Conservation (phyloP, 768 basidiomycete genomes). For the Boletus sensibilis region DNA sequence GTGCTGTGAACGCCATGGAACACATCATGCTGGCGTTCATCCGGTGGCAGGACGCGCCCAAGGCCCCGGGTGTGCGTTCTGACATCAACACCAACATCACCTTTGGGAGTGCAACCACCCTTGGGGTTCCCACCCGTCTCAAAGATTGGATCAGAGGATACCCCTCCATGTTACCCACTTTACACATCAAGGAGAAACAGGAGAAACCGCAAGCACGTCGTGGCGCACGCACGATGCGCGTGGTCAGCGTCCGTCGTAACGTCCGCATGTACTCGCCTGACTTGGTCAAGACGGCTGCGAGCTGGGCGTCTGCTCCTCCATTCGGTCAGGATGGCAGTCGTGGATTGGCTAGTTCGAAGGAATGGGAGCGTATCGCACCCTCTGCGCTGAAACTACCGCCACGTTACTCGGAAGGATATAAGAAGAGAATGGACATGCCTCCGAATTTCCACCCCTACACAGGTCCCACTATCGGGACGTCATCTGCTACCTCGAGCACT, state of each 20-base stretch:
- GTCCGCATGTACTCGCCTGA: slow-evolving; percentile 88
- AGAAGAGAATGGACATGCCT: slow-evolving; percentile 74
- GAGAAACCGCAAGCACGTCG: slow-evolving; percentile 63
- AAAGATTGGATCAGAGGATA: slow-evolving; percentile 92
- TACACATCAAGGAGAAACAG: slow-evolving; percentile 48
- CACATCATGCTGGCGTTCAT: slow-evolving; percentile 91
- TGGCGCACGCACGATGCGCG: slow-evolving; percentile 74
- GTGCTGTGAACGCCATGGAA: slow-evolving; percentile 84
- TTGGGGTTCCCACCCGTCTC: slow-evolving; percentile 80
- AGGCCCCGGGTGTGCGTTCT: slow-evolving; percentile 27
- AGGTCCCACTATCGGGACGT: slow-evolving; percentile 26
- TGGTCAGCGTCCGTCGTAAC: slow-evolving; percentile 74
- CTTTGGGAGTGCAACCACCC: slow-evolving; percentile 52
- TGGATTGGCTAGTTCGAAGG: slow-evolving; percentile 58
- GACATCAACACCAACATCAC: slow-evolving; percentile 34
- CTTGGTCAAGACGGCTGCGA: slow-evolving; percentile 63
- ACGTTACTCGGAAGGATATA: slow-evolving; percentile 71
- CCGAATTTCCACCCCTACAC: slow-evolving; percentile 54
- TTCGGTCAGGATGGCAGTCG: slow-evolving; percentile 10
- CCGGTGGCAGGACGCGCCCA: slow-evolving; percentile 70
- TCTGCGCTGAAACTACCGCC: slow-evolving; percentile 58
- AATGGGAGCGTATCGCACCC: slow-evolving; percentile 76
- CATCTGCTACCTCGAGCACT: slow-evolving; percentile 46
- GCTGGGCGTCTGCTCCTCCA: slow-evolving; percentile 45
- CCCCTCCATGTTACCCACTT: slow-evolving; percentile 70